Base-by-base conservation (phyloP, 2,329 filamentous ascomycete genomes). In the Diaporthe capsici region DNA sequence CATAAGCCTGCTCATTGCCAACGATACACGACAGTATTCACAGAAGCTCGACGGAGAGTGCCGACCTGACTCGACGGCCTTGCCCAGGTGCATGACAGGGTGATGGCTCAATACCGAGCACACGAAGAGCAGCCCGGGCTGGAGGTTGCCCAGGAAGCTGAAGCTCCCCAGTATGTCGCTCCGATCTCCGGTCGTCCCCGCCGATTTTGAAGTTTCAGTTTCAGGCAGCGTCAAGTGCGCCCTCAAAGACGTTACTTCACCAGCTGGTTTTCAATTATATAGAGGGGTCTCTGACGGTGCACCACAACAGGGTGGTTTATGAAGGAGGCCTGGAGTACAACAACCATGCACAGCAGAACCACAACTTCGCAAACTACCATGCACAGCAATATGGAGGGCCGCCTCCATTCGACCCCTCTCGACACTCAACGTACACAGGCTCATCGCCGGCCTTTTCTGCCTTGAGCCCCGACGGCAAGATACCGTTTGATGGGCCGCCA, bases 111-210 rank as follows among this genome's bases (percentile, higher is more conserved):
- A 1, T 34, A 70, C 65, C 37, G 28, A 17, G 4, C 17, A 10
- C 39, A 65, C 3, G 47, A 73, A 34, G 71, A 73, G 44, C 71
- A 73, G n/a, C 71, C 71, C 1, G 71, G 71, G 31, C 37, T 73
- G 2, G 71, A 73, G 34, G 47, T 73, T 47, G 71, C 71, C 20
- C 71, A 25, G 12, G 22, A 39, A 28, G 65, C 17, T 22, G 65
- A 70, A 51, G 49, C 65, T 53, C 65, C 65, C 17, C 49, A 70
- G 65, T 70, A 70, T 42, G 65, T 55, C 10, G 13, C 42, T 17
- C 42, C 63, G 13, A 31, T 5, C 4, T 20, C 20, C n/a, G n/a
- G 15, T 42, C 31, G 17, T 51, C 15, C 13, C 34, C 31, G 15
- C 22, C 25, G n/a, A 1, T 39, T 13, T 53, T n/a, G 17, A 15